Evolutionary conservation across 2,329 filamentous ascomycete species (phyloP).

Genomic region (Pyrenophora seminiperda): DNA sequence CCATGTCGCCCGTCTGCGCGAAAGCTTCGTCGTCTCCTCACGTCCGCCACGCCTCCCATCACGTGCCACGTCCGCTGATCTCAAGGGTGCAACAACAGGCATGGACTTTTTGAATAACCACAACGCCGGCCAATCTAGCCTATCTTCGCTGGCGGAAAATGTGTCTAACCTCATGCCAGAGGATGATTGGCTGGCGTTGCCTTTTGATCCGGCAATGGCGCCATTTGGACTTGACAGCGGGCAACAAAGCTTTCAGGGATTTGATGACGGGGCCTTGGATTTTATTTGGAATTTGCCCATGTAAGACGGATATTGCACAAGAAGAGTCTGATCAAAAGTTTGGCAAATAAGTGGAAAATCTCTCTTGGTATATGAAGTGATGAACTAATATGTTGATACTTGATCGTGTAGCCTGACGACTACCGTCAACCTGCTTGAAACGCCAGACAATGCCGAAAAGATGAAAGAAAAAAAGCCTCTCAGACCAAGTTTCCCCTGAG

Average conservation of each 20-base stretch:
- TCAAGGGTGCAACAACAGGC: constrained; percentile 37
- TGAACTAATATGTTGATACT: background rate
- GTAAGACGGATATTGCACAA: constrained; percentile 9
- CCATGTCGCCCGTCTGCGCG: constrained; percentile 45
- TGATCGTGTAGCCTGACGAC: background rate
- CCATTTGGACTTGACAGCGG: constrained; percentile 44
- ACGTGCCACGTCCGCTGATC: constrained; percentile 35
- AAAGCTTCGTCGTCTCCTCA: constrained; percentile 46
- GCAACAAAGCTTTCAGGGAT: constrained; percentile 44
- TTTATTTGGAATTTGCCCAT: constrained; percentile 49
- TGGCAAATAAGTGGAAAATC: background rate
- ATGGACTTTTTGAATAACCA: constrained; percentile 47
- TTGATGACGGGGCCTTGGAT: constrained; percentile 47
- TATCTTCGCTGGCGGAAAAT: constrained; percentile 43
- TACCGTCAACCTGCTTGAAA: background rate
- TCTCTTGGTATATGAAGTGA: background rate
- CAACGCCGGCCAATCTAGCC: constrained; percentile 43
- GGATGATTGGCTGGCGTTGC: constrained; percentile 48
- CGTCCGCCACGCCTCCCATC: constrained; percentile 44
- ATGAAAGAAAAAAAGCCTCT: background rate
- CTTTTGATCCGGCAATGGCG: constrained; percentile 49
- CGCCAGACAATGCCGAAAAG: background rate
- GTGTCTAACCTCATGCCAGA: constrained; percentile 45
- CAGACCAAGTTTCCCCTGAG: constrained; percentile 74
- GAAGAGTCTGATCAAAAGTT: background rate